Base-by-base conservation (phyloP, 1,284 basidiomycete genomes). In the Austropuccinia psidii region DNA sequence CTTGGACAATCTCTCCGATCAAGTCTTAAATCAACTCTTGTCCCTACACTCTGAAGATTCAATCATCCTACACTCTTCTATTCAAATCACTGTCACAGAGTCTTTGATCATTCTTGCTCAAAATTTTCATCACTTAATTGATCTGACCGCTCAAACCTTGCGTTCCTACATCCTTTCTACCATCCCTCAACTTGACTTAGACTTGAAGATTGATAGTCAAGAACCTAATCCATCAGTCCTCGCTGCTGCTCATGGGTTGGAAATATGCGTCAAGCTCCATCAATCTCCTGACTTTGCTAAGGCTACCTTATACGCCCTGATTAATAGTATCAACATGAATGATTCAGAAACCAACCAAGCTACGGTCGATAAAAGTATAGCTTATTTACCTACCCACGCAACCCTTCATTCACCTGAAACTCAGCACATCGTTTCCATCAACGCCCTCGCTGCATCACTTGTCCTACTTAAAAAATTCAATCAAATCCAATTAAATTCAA, bases 211-310 rank as follows among this genome's bases (percentile, higher is more conserved):
- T 8, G 35, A 52, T 33, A 31, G 21, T 33, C 33, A 60, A 49
- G 70, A 54, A 31, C 49, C 49, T 27, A 33, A 19, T 17, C 37
- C n/a, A 6, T 35, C 70, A 62, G 35, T 73, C 24, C 43, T 52
- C 19, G 39, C 70, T 35, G 70, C 70, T 41, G 70, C 70, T 17
- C 70, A 73, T 52, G 70, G 58, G 15, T 35, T 73, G 27, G 58
- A 49, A 2, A 52, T 64, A 33, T 73, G 70, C 21, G 47, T 73
- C 13, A 52, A 73, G 37, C 60, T 73, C 35, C 41, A 52, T 21
- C 37, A 73, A 41, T 73, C 70, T 21, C 24, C 35, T 11, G 70
- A 73, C 24, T 62, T 64, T 21, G 54, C 70, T 19, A 41, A 73
- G 43, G 31, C 47, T 39, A 43, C n/a, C 17, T 45, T 61, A 41